Evolutionary conservation across 345 rosid species (phyloP).

Genomic region (Eucalyptus rudis): DNA sequence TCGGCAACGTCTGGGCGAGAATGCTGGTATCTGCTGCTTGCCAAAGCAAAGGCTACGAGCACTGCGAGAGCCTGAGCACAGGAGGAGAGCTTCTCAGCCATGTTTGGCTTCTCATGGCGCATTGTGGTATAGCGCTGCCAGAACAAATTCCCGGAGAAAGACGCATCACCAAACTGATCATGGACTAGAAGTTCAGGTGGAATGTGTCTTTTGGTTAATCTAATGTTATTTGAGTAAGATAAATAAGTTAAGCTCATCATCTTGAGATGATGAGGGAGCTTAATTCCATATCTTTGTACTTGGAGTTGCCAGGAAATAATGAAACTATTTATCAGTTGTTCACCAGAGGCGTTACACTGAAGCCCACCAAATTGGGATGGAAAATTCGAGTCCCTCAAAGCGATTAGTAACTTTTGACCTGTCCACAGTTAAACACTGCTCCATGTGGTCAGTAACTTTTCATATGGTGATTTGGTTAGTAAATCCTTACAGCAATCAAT

Average conservation of each 20-base stretch:
- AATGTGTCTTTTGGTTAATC: background rate
- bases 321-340: background rate
- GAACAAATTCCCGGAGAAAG: background rate
- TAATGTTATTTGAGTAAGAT: background rate
- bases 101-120: background rate
- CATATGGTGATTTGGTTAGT: background rate
- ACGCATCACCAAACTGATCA: background rate
- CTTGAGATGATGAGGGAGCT: background rate
- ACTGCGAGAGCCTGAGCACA: background rate
- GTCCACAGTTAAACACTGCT: fast-evolving
- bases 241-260: background rate
- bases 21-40: background rate
- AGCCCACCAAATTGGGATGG: background rate
- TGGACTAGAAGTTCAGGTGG: background rate
- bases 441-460: background rate
- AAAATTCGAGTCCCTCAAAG: background rate
- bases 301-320: background rate
- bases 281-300: background rate
- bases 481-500: background rate
- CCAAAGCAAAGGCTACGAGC: background rate
- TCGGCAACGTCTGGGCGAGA: background rate
- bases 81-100: background rate
- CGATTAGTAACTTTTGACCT: too few species aligned
- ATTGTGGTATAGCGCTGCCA: background rate
- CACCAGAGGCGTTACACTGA: background rate